phyloP scores from a whole-genome alignment of 805 yeast species.

The Candida chauliodis region DNA sequence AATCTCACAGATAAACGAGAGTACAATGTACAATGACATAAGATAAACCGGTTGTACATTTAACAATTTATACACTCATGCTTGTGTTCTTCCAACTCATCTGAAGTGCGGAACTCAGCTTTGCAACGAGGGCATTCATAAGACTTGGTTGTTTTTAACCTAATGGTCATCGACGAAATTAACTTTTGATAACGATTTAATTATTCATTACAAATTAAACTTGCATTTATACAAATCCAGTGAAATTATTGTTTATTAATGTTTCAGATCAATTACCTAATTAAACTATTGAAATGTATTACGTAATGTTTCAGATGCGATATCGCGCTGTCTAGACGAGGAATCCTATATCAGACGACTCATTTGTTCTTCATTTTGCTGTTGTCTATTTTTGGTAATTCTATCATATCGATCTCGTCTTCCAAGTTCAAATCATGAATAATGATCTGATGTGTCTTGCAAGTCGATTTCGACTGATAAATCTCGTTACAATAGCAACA shows the following conservation, averaged over 20 bases:
- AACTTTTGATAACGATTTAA: neutral
- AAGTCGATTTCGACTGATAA: neutral
- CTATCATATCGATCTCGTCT: constrained; percentile 4
- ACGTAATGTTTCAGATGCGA: too few relatives aligned
- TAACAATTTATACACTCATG: neutral
- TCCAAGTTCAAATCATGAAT: constrained; percentile 1
- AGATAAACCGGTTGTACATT: too few relatives aligned
- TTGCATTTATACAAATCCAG: too few relatives aligned
- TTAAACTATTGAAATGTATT: neutral
- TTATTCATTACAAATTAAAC: neutral
- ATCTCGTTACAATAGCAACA: constrained; percentile 6
- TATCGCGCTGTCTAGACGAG: too few relatives aligned
- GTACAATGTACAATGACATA: too few relatives aligned
- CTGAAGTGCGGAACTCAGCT: neutral
- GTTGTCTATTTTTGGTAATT: constrained; percentile 5
- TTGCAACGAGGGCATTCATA: constrained; percentile 1
- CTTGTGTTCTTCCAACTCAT: neutral
- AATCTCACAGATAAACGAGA: neutral
- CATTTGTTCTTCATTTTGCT: neutral
- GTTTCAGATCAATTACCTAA: constrained; percentile 1
- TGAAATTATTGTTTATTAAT: neutral
- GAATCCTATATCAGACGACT: too few relatives aligned
- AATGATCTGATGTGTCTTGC: constrained; percentile 5
- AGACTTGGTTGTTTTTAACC: neutral
- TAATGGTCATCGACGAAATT: neutral